Conservation (phyloP, 108 stramenopile species). For the Nitzschia palea region DNA sequence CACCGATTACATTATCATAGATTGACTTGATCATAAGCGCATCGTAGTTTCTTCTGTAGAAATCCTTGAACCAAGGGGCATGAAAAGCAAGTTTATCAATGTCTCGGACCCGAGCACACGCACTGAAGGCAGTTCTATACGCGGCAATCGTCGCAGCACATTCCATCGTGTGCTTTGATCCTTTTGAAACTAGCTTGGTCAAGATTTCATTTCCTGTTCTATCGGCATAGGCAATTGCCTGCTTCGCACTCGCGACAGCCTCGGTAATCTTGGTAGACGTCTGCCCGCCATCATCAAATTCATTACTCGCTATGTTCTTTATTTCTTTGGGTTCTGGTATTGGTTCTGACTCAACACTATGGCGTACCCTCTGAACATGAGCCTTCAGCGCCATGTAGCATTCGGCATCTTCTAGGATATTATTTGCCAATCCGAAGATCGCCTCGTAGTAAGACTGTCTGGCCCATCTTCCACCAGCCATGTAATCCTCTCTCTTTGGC, state of each 20-base stretch:
- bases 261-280: constrained; percentile 40
- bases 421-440: constrained; percentile 67
- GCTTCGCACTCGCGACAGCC: constrained; percentile 40
- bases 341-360: constrained; percentile 67
- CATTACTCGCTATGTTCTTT: background rate
- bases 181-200: constrained; percentile 16
- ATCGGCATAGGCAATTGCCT: constrained; percentile 58
- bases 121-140: constrained; percentile 72
- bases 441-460: constrained; percentile 89
- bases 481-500: constrained; percentile 82
- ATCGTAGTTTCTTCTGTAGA: constrained; percentile 84
- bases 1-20: constrained; percentile 74
- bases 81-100: constrained; percentile 83
- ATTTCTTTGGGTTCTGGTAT: constrained; percentile 60
- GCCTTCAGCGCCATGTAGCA: constrained; percentile 76
- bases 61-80: constrained; percentile 77
- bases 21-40: constrained; percentile 82
- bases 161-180: constrained; percentile 27
- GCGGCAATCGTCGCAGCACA: constrained; percentile 46
- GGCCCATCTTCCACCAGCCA: constrained; percentile 91
- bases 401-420: constrained; percentile 85
- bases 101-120: constrained; percentile 64
- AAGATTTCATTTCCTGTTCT: constrained; percentile 42
- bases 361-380: constrained; percentile 76
- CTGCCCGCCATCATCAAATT: constrained; percentile 33